Conservation (phyloP, 108 stramenopile genomes). For the Nannochloropsis oceanica region DNA sequence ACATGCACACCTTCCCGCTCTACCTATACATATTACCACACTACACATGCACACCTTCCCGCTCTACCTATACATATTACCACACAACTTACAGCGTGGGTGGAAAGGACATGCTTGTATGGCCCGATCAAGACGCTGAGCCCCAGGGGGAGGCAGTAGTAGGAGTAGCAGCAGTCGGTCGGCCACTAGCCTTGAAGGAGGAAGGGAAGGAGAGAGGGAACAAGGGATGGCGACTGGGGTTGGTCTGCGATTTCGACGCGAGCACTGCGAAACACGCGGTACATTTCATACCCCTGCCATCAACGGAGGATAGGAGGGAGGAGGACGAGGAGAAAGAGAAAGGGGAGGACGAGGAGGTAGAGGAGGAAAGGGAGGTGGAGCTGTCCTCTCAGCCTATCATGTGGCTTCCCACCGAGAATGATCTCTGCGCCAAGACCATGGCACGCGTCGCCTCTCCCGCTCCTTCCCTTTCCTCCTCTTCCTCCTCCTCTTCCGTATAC, state of each 20-base stretch:
- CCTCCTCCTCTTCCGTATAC: background rate
- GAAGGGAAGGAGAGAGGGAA: background rate
- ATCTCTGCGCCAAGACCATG: background rate
- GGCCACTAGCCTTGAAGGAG: background rate
- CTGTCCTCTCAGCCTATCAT: no score
- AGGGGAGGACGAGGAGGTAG: background rate
- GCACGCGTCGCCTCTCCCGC: background rate
- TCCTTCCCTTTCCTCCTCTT: background rate
- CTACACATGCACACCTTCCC: no score
- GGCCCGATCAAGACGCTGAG: background rate
- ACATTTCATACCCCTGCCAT: background rate
- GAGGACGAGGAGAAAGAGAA: background rate
- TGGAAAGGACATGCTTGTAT: background rate
- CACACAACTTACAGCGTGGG: background rate
- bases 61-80: no score
- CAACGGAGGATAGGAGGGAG: background rate
- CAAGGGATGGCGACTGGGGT: background rate
- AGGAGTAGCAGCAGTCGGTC: background rate
- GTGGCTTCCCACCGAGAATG: background rate
- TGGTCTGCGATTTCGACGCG: background rate
- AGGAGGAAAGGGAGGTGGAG: background rate
- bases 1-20: no score
- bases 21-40: no score
- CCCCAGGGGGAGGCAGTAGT: background rate
- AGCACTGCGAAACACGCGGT: background rate